phyloP scores from a whole-genome alignment of 176 grass and related monocot species.

The Rhipidocladum racemiflorum region DNA sequence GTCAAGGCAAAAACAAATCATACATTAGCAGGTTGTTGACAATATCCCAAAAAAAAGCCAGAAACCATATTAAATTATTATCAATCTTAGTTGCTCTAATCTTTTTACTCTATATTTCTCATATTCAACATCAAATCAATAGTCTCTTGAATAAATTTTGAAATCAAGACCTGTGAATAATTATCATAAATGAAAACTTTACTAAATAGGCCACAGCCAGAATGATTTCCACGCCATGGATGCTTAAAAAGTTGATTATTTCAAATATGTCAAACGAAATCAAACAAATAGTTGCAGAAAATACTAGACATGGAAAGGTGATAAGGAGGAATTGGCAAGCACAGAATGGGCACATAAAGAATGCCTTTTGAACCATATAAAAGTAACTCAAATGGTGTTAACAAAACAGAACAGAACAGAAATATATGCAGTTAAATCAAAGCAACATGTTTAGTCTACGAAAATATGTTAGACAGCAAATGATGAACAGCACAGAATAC shows the following conservation, averaged over 20 bases:
- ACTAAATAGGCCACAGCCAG: neutral
- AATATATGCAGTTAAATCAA: neutral
- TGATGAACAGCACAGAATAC: neutral
- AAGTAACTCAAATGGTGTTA: neutral
- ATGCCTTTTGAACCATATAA: constrained; percentile 13
- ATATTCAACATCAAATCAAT: constrained; percentile 5
- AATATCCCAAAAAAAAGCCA: neutral
- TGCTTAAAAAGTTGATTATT: neutral
- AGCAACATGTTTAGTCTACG: neutral
- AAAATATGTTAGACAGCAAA: constrained; percentile 12
- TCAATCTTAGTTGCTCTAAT: neutral
- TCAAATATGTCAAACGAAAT: constrained; percentile 5
- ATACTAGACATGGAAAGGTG: neutral
- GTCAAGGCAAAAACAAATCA: too few relatives aligned
- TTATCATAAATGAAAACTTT: neutral
- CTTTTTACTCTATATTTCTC: neutral
- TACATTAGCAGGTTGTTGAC: neutral
- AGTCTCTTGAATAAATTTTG: constrained; percentile 3
- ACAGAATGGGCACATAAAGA: neutral
- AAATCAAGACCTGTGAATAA: neutral
- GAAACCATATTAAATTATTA: neutral
- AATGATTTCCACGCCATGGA: neutral
- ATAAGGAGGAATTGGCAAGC: neutral
- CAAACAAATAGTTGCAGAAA: constrained; percentile 7
- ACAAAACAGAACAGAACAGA: neutral